Evolutionary conservation across 2,329 filamentous ascomycete species (phyloP).

Genomic region (Cordyceps fumosorosea): DNA sequence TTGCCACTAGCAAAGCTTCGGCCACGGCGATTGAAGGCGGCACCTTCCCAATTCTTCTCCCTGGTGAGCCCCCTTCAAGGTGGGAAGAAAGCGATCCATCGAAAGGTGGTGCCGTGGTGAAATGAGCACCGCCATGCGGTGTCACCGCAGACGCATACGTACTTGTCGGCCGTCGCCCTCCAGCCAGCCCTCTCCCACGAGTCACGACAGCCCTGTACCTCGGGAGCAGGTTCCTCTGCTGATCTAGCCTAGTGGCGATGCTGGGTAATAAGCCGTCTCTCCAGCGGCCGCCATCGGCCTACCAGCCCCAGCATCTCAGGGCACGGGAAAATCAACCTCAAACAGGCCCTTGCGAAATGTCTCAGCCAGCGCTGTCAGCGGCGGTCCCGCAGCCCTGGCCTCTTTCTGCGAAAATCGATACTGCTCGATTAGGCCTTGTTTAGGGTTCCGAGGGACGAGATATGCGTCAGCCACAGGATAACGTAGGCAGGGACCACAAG

Average conservation of each 20-base stretch:
- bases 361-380: neutral
- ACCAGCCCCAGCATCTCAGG: neutral
- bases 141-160: neutral
- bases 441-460: neutral
- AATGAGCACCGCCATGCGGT: neutral
- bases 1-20: conserved; percentile 1
- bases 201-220: neutral
- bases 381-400: neutral
- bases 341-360: neutral
- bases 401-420: neutral
- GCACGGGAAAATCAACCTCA: no score
- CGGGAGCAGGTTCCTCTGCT: neutral
- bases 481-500: conserved; percentile 1
- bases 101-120: neutral
- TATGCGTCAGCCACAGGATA: neutral
- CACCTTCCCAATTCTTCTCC: neutral
- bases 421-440: conserved; percentile 1
- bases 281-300: conserved; percentile 17
- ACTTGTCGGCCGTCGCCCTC: neutral
- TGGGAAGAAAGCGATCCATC: neutral
- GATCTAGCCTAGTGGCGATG: conserved; percentile 5
- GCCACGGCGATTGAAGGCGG: neutral
- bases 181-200: neutral
- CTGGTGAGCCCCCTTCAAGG: neutral
- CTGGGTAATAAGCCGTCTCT: neutral